Conservation (phyloP, 768 basidiomycete species). For the Cystobasidiopsis lactophilus region DNA sequence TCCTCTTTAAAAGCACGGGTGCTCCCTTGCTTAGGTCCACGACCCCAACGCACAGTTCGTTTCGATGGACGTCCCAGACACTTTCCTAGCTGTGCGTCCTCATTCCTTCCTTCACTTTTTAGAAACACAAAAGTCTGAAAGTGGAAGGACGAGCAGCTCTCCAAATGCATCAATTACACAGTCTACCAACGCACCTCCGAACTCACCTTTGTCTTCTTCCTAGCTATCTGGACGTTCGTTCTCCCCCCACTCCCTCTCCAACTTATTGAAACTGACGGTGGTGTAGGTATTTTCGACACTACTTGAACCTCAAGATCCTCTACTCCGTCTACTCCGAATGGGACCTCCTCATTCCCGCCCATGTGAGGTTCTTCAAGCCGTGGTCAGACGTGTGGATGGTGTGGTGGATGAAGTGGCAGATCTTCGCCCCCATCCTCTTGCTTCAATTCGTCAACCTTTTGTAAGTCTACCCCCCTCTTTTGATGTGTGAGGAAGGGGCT, state of each 20-base stretch:
- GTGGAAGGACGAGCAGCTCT: slow-evolving; percentile 31
- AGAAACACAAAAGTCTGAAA: background rate
- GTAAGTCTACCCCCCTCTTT: slow-evolving; percentile 41
- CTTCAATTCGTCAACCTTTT: slow-evolving; percentile 72
- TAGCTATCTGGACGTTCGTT: slow-evolving; percentile 17
- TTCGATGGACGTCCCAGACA: slow-evolving; percentile 92
- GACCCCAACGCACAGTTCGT: slow-evolving; percentile 34
- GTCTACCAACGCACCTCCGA: slow-evolving; percentile 42
- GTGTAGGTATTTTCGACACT: slow-evolving; percentile 75
- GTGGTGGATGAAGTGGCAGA: slow-evolving; percentile 43
- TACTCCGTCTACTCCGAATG: slow-evolving; percentile 69
- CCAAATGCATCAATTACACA: slow-evolving; percentile 76
- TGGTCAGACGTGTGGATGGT: slow-evolving; percentile 45
- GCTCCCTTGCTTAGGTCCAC: too few species aligned
- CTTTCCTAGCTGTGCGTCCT: slow-evolving; percentile 51
- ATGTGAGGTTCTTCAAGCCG: slow-evolving; percentile 37
- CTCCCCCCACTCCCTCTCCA: background rate
- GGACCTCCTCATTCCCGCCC: slow-evolving; percentile 41
- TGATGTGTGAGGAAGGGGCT: background rate
- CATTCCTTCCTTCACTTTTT: background rate
- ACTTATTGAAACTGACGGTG: background rate
- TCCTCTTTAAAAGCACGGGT: too few species aligned
- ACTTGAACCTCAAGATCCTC: slow-evolving; percentile 62
- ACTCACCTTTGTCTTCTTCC: slow-evolving; percentile 22
- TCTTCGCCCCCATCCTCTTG: slow-evolving; percentile 49